Conservation (phyloP, 306 rosid species). For the Cicer yamashitae region DNA sequence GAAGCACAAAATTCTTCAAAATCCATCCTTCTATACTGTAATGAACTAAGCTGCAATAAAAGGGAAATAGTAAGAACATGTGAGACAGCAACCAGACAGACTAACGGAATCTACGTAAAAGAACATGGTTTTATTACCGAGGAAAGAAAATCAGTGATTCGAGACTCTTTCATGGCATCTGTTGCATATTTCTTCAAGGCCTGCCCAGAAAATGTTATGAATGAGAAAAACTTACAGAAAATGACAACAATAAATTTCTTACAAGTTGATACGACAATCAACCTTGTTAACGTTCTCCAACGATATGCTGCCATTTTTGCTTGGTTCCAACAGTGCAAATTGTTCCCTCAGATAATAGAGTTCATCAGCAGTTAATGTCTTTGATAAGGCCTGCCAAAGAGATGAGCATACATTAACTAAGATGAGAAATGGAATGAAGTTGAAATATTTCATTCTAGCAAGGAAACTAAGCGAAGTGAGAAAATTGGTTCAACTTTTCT, state of each 20-base stretch:
- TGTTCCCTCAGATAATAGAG: conserved; percentile 89
- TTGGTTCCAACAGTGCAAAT: conserved; percentile 78
- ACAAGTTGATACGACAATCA: conserved; percentile 30
- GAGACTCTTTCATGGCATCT: conserved; percentile 95
- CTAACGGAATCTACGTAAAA: conserved; percentile 28
- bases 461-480: conserved; percentile 17
- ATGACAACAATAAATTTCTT: conserved; percentile 12
- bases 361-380: conserved; percentile 89
- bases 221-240: conserved; percentile 33
- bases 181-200: conserved; percentile 82
- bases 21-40: conserved; percentile 98
- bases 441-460: conserved; percentile 34
- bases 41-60: conserved; percentile 77
- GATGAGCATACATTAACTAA: conserved; percentile 40
- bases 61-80: conserved; percentile 38
- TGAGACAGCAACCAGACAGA: conserved; percentile 36
- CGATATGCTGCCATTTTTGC: conserved; percentile 82
- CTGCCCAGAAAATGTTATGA: conserved; percentile 54
- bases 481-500: conserved; percentile 31
- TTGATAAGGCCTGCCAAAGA: conserved; percentile 82
- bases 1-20: conserved; percentile 98
- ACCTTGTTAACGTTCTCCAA: conserved; percentile 79
- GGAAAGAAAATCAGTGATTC: conserved; percentile 75
- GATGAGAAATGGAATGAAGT: not conserved
- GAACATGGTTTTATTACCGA: conserved; percentile 59